Evolutionary conservation across 1,284 basidiomycete species (phyloP), one percentile per base, ranked within the genome.

Genomic region (Wolfiporia cocos): DNA sequence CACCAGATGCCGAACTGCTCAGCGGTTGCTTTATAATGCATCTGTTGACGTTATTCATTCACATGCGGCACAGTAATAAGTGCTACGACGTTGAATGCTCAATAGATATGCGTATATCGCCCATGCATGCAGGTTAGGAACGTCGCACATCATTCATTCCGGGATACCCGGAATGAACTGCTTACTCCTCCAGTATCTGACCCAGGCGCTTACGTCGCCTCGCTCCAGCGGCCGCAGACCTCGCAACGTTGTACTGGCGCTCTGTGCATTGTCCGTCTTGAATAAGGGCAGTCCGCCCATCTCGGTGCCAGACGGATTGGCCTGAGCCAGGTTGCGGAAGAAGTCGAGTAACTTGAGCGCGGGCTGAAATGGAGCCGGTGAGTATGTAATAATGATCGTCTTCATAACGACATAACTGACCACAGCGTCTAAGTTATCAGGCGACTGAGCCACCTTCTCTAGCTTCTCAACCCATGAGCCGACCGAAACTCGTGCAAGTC

Each of bases 111-210:
- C n/a, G n/a, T n/a, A n/a, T n/a, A n/a, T n/a, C n/a, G n/a, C n/a
- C n/a, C n/a, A n/a, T n/a, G n/a, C n/a, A n/a, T n/a, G n/a, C n/a
- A n/a, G n/a, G n/a, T n/a, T n/a, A n/a, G n/a, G n/a, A n/a, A n/a
- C n/a, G n/a, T n/a, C n/a, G n/a, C n/a, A n/a, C n/a, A n/a, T n/a
- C n/a, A n/a, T n/a, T n/a, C n/a, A n/a, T n/a, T n/a, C n/a, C n/a
- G n/a, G n/a, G n/a, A n/a, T n/a, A n/a, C n/a, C n/a, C 26, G 26
- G 21, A 21, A 20, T 48, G 20, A 36, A 36, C 9, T 22, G 17
- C 36, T 41, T 26, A 15, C 19, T 21, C 29, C 26, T 42, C 50
- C 48, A 52, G 24, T 39, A 49, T 20, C 36, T 18, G 5, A 52
- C 35, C 50, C 45, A 52, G 11, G 37, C 40, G 15, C 36, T 6